phyloP scores from a whole-genome alignment of 805 yeast species.

The Candida montana region DNA sequence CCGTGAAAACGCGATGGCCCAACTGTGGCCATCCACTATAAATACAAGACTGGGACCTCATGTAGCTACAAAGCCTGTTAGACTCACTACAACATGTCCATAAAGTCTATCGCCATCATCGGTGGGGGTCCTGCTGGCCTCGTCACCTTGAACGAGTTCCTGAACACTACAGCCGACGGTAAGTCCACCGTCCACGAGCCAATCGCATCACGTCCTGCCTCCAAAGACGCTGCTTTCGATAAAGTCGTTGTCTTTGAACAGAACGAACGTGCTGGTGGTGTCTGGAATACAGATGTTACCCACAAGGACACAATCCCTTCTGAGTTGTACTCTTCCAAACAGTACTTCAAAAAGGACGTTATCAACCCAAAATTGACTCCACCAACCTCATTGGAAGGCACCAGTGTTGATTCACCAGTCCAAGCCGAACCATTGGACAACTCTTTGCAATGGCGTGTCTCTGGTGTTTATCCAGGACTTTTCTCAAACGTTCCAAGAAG shows the following conservation, averaged over 20 bases:
- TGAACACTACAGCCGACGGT: constrained; percentile 27
- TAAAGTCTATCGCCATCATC: constrained; percentile 29
- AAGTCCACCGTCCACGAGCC: constrained; percentile 20
- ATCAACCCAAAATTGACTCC: constrained; percentile 21
- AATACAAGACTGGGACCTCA: too few relatives aligned
- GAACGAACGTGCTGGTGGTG: constrained; percentile 35
- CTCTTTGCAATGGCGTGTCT: constrained; percentile 32
- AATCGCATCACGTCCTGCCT: not conserved
- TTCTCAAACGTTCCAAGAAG: constrained; percentile 36
- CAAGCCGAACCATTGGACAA: constrained; percentile 24
- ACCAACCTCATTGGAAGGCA: constrained; percentile 11
- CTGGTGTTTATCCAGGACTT: constrained; percentile 33
- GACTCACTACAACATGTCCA: constrained; percentile 7
- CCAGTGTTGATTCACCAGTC: constrained; percentile 15
- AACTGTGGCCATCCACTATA: not conserved
- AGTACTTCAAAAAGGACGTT: constrained; percentile 28
- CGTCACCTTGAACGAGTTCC: constrained; percentile 28
- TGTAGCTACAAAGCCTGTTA: too few relatives aligned
- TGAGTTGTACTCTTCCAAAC: constrained; percentile 23
- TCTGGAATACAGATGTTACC: constrained; percentile 30
- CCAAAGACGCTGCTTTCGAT: constrained; percentile 23
- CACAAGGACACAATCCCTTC: constrained; percentile 18
- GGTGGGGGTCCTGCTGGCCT: constrained; percentile 37
- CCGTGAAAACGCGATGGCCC: not conserved
- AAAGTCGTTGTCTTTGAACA: constrained; percentile 38